A percentile compares a stretch with the other conserved stretches of the same genome.
Conservation (phyloP, 2,329 filamentous ascomycete genomes). For the Xylaria sp. region DNA sequence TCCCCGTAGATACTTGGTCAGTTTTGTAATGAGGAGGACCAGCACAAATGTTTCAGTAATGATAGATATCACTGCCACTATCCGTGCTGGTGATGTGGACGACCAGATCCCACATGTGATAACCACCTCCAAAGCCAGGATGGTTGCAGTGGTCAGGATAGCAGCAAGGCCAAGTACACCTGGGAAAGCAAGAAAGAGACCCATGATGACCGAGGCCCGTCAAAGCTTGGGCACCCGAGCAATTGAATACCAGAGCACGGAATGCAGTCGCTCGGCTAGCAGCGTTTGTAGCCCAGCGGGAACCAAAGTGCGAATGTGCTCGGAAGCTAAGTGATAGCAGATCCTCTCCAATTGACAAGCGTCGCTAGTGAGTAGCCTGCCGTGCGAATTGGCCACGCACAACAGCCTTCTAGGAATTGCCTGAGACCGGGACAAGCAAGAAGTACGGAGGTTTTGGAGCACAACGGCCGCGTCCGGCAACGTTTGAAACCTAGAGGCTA, state of each 20-base stretch:
- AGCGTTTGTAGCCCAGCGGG: background rate
- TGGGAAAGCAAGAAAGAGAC: slow-evolving; percentile 50
- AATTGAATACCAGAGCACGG: background rate
- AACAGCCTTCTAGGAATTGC: slow-evolving; percentile 2
- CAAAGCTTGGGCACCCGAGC: slow-evolving; percentile 9
- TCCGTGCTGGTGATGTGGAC: slow-evolving; percentile 47
- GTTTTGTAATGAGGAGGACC: slow-evolving; percentile 49
- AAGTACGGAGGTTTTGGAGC: slow-evolving; percentile 13
- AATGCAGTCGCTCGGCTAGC: background rate
- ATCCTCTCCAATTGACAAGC: background rate
- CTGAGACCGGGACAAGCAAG: background rate
- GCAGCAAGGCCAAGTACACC: slow-evolving; percentile 52
- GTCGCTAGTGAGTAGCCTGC: slow-evolving; percentile 5
- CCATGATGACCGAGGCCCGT: slow-evolving; percentile 46
- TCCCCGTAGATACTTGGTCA: slow-evolving; percentile 46
- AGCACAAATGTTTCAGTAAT: slow-evolving; percentile 53
- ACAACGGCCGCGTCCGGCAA: slow-evolving; percentile 21
- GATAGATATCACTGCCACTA: slow-evolving; percentile 53
- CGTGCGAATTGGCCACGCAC: background rate
- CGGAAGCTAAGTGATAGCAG: background rate
- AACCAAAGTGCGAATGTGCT: no score
- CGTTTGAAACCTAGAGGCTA: slow-evolving; percentile 32
- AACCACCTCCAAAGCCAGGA: slow-evolving; percentile 54
- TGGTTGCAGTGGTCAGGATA: slow-evolving; percentile 53
- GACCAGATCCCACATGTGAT: slow-evolving; percentile 51